Percentiles rank a stretch among this genome's conserved stretches.
These are phyloP conservation scores for Carex arenaria DNA, from an alignment of 202 grass and related monocot genomes.

Conservation along the genomic window DNA sequence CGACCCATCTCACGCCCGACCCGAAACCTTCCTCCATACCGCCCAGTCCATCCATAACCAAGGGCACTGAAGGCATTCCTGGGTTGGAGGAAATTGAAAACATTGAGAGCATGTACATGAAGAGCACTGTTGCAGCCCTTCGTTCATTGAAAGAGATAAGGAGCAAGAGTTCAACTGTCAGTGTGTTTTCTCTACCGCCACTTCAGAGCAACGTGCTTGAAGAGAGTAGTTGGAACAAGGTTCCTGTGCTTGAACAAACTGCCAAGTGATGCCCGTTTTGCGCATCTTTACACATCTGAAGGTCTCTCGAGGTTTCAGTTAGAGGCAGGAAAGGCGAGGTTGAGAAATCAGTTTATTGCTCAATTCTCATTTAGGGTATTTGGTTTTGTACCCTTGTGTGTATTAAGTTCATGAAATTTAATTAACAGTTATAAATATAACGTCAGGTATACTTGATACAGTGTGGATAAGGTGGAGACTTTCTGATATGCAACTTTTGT, in stretches of 20 bases:
- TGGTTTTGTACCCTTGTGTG: conserved; percentile 8
- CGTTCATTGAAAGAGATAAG: conserved; percentile 82
- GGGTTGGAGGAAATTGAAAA: conserved; percentile 85
- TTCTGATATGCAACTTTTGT: conserved; percentile 9
- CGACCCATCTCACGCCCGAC: neutral
- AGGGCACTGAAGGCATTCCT: conserved; percentile 28
- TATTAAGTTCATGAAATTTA: conserved; percentile 13
- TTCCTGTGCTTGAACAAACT: conserved; percentile 60
- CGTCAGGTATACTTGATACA: conserved; percentile 11
- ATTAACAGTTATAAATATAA: conserved; percentile 46
- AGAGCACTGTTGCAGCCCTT: conserved; percentile 66
- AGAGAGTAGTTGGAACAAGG: conserved; percentile 59
- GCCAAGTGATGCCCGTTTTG: conserved; percentile 46
- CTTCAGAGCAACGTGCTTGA: conserved; percentile 58
- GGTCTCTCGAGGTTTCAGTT: neutral
- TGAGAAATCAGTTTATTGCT: conserved; percentile 1
- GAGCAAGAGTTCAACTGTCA: conserved; percentile 79
- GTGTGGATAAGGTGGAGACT: neutral
- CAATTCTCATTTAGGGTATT: conserved; percentile 13
- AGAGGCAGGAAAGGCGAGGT: conserved; percentile 20
- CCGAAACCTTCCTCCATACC: conserved; percentile 13
- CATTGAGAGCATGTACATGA: conserved; percentile 98
- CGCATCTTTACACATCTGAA: neutral
- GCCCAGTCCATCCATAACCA: conserved; percentile 35
- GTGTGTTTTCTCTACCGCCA: conserved; percentile 77